Percentiles rank a stretch among this genome's conserved stretches.
phyloP scores from a whole-genome alignment of 352 stramenopile genomes.

The Globisporangium spinosum region DNA sequence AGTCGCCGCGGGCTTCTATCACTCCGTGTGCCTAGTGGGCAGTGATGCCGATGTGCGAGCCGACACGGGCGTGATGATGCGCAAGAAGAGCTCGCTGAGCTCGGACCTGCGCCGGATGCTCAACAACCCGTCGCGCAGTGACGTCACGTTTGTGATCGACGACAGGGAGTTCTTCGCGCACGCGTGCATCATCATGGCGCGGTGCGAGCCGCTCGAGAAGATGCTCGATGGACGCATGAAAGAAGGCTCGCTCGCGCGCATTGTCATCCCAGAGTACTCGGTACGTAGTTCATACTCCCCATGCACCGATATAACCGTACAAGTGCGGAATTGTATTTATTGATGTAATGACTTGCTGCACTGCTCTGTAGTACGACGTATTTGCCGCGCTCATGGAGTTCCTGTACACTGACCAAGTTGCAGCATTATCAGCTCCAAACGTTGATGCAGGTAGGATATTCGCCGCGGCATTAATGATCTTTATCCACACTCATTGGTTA shows the following conservation, averaged over 20 bases:
- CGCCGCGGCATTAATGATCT: neutral
- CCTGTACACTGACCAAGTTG: constrained; percentile 86
- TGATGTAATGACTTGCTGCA: constrained; percentile 6
- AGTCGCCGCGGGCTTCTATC: constrained; percentile 91
- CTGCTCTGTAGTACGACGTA: constrained; percentile 49
- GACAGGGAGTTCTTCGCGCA: constrained; percentile 67
- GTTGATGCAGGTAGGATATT: constrained; percentile 36
- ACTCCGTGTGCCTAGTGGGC: constrained; percentile 70
- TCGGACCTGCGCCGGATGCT: constrained; percentile 75
- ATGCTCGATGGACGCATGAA: constrained; percentile 90
- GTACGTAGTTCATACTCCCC: constrained; percentile 26
- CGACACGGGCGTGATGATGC: neutral
- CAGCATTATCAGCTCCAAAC: constrained; percentile 28
- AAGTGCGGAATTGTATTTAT: neutral
- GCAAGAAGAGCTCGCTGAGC: constrained; percentile 39
- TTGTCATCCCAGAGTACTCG: constrained; percentile 71
- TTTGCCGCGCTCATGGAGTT: constrained; percentile 87
- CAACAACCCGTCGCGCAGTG: constrained; percentile 78
- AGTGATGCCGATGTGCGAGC: constrained; percentile 19
- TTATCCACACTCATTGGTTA: neutral
- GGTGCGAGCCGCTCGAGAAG: constrained; percentile 86
- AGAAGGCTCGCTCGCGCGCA: constrained; percentile 63
- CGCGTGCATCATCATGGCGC: constrained; percentile 82
- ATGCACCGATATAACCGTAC: neutral
- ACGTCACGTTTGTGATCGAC: constrained; percentile 85